A percentile compares a stretch with the other conserved stretches of the same genome.
Evolutionary conservation across 2,329 filamentous ascomycete genomes (phyloP).

Genomic region (Colletotrichum sp.): DNA sequence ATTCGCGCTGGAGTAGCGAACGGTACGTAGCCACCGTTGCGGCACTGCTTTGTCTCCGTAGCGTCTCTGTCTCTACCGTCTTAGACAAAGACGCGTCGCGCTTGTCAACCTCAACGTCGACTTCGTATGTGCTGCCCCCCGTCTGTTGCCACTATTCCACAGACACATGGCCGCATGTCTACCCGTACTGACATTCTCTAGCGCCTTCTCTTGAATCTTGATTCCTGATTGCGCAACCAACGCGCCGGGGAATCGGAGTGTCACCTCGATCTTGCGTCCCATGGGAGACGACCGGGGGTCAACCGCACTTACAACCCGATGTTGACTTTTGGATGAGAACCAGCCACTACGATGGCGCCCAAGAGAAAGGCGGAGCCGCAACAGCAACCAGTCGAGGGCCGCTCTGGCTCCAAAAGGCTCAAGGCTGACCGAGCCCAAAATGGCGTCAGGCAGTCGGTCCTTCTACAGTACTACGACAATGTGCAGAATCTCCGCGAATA

Average conservation of each 20-base stretch:
- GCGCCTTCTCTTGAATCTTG: neutral
- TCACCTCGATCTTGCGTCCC: neutral
- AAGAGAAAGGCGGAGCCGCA: conserved; percentile 8
- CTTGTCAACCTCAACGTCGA: neutral
- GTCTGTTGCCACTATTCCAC: neutral
- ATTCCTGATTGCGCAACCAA: neutral
- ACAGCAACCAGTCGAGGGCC: neutral
- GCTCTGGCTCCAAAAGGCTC: neutral
- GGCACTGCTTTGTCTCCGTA: neutral
- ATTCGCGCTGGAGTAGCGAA: neutral
- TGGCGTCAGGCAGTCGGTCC: conserved; percentile 12
- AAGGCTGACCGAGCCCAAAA: neutral
- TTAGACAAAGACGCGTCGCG: conserved; percentile 1
- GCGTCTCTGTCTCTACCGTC: neutral
- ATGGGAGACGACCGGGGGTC: neutral
- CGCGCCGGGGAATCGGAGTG: neutral
- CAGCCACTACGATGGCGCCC: neutral
- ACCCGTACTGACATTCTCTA: neutral
- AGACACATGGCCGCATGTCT: neutral
- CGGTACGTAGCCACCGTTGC: neutral
- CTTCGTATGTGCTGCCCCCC: neutral
- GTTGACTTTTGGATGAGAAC: neutral
- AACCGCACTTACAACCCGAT: neutral
- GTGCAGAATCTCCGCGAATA: conserved; percentile 74
- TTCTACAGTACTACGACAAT: conserved; percentile 55